Evolutionary conservation across 1,139 yeast species (phyloP).

Genomic region (Blastobotrys raffinosifermentans): DNA sequence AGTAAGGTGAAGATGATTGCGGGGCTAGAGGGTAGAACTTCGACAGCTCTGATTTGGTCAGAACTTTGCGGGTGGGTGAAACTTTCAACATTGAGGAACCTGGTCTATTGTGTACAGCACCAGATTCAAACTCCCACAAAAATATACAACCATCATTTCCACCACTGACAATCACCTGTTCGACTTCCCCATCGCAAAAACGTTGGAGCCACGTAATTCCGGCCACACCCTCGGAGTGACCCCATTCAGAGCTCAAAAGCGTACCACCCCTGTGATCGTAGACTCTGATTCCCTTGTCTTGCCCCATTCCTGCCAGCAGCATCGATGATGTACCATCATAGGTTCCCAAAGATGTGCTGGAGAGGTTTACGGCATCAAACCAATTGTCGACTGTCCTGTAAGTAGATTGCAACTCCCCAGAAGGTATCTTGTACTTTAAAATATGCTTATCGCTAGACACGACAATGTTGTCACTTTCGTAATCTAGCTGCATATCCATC

Average conservation of each 20-base stretch:
- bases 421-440: slow-evolving; percentile 35
- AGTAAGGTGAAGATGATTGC: neutral
- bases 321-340: slow-evolving; percentile 20
- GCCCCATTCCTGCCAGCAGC: slow-evolving; percentile 40
- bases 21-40: slow-evolving; percentile 14
- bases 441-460: slow-evolving; percentile 50
- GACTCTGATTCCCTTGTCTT: slow-evolving; percentile 53
- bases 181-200: slow-evolving; percentile 21
- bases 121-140: slow-evolving; percentile 19
- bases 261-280: slow-evolving; percentile 44
- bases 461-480: slow-evolving; percentile 32
- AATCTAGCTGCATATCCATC: slow-evolving; percentile 29
- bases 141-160: slow-evolving; percentile 29
- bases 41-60: slow-evolving; percentile 23
- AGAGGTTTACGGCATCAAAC: slow-evolving; percentile 25
- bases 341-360: slow-evolving; percentile 21
- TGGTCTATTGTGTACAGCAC: neutral
- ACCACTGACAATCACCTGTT: slow-evolving; percentile 22
- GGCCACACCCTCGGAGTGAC: slow-evolving; percentile 54
- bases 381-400: slow-evolving; percentile 37
- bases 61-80: slow-evolving; percentile 21
- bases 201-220: slow-evolving; percentile 36
- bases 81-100: neutral
- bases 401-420: slow-evolving; percentile 36
- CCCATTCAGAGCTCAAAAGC: slow-evolving; percentile 51